Evolutionary conservation across 2,329 filamentous ascomycete species (phyloP), one percentile per base, ranked within the genome.

Genomic region (Penicillium sp.): DNA sequence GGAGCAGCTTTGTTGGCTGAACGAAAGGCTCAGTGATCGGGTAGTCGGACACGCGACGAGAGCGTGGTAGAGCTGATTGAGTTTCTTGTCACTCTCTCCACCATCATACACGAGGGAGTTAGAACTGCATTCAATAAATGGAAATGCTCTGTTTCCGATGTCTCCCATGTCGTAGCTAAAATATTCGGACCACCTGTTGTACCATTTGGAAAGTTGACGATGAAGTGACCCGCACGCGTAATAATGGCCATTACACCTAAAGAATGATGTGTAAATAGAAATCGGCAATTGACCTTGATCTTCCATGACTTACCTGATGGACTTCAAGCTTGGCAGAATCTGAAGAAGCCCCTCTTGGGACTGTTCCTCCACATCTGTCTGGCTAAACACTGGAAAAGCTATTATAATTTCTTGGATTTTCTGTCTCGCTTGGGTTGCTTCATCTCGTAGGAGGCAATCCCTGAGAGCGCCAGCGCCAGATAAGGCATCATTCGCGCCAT

Each of bases 381-480:
- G 2, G 47, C 47, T 33, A 33, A 49, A 49, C 47, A 33, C 24
- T 49, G 47, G 47, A 49, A 35, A 35, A 16, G 47, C 47, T 20
- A 49, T 35, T 23, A 33, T 14, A 49, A 35, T 18, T 26, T 49
- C 47, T 49, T 49, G 47, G 28, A 49, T 49, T 16, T 49, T 33
- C 47, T 49, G 26, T 33, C 47, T 49, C n/a, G 47, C 47, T 49
- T 49, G 47, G n/a, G 47, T 12, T 35, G 47, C 47, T 49, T 49
- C 47, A 5, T 49, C 47, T 49, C 47, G 47, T 33, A 30, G 16
- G 24, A 49, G 47, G 16, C 47, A 49, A 26, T 49, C 47, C 26
- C 47, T 49, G 30, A 49, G 47, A 33, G 47, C 24, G 2, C 16
- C 47, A 35, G 26, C 47, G 47, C 26, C 47, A 20, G 47, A 33